A percentile compares a stretch with the other conserved stretches of the same genome.
phyloP scores from a whole-genome alignment of 139 green algal species.

The Chlorella sp. region DNA sequence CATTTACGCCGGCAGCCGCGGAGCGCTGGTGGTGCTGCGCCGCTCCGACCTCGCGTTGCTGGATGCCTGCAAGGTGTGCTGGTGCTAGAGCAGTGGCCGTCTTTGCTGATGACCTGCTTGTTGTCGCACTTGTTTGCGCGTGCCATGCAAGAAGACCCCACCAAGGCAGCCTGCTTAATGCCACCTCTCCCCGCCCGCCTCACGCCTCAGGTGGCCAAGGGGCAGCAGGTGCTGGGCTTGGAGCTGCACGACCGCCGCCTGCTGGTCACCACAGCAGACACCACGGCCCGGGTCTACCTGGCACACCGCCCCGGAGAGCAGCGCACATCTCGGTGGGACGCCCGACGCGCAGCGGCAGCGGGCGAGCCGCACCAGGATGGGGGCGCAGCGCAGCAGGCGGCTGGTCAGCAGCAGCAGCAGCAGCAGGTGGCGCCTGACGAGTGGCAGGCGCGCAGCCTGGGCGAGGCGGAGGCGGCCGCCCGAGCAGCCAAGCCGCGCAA shows the following conservation, averaged over 20 bases:
- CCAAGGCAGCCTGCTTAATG: too few species aligned
- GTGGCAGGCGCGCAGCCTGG: not conserved
- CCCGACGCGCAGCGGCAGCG: not conserved
- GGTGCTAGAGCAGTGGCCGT: too few species aligned
- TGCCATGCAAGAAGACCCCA: too few species aligned
- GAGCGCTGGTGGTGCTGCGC: conserved; percentile 73
- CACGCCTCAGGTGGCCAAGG: conserved; percentile 48
- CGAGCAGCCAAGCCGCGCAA: not conserved
- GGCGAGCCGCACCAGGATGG: not conserved
- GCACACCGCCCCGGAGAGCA: conserved; percentile 23
- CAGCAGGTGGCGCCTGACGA: too few species aligned
- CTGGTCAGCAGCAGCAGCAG: not conserved
- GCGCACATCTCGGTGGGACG: too few species aligned
- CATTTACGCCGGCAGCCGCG: conserved; percentile 29
- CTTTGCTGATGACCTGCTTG: too few species aligned
- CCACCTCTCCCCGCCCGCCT: too few species aligned
- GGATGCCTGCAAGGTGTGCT: conserved; percentile 33
- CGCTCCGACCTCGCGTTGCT: conserved; percentile 59
- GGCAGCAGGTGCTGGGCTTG: conserved; percentile 63
- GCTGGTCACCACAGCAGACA: conserved; percentile 80
- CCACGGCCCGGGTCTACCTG: conserved; percentile 68
- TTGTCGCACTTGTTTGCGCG: too few species aligned
- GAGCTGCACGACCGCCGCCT: conserved; percentile 73
- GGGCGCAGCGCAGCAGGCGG: not conserved
- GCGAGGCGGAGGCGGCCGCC: not conserved